Percentiles rank a stretch among this genome's conserved stretches.
Conservation (phyloP, 129 eudicot genomes). For the Sambucus nigra region DNA sequence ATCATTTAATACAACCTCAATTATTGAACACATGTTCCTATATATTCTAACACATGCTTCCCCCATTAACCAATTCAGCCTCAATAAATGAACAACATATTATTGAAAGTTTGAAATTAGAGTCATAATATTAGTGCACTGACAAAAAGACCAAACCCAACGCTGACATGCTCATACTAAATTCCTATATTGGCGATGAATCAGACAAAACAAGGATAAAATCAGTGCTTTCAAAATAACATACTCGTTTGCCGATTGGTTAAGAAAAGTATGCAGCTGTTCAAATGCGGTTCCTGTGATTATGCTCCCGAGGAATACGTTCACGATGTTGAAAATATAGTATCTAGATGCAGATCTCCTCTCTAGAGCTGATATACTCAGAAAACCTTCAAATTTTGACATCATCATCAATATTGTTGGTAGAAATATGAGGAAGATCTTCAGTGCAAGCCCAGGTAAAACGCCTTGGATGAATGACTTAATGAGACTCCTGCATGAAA, state of each 20-base stretch:
- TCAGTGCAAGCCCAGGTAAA: constrained; percentile 84
- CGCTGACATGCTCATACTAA: no score
- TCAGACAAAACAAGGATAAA: no score
- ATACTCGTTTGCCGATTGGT: constrained; percentile 65
- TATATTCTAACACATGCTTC: no score
- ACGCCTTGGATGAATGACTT: constrained; percentile 83
- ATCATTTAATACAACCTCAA: no score
- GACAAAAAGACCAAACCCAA: no score
- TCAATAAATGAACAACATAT: no score
- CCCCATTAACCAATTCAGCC: no score
- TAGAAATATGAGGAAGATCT: constrained; percentile 76
- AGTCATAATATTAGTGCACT: no score
- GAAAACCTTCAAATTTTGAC: constrained; percentile 89
- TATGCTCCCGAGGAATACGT: constrained; percentile 78
- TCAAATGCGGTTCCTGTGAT: constrained; percentile 77
- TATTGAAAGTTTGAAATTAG: no score
- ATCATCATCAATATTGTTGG: constrained; percentile 86
- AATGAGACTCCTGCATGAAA: constrained; percentile 47
- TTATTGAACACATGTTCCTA: no score
- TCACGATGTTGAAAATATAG: constrained; percentile 72
- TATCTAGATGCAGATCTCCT: constrained; percentile 84
- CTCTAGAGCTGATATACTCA: constrained; percentile 63
- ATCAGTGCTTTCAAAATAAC: no score
- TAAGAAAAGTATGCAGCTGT: constrained; percentile 58
- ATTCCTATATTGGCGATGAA: no score